Base-by-base conservation (phyloP, 768 basidiomycete species). In the Crassisporium funariophilum region DNA sequence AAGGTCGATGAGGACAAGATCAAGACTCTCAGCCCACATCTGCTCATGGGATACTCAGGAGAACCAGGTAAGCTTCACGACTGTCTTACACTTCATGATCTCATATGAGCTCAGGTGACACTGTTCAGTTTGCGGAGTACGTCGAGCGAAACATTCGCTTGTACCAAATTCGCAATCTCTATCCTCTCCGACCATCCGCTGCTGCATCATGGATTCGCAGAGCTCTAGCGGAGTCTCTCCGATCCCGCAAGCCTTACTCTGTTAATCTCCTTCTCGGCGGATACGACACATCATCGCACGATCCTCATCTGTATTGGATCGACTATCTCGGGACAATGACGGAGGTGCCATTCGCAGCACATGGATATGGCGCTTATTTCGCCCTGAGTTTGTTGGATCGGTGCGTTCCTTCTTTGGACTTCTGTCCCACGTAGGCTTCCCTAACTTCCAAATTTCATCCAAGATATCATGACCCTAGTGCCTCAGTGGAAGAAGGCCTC, bases 1-100 rank as follows among this genome's bases (percentile, higher is more conserved):
- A 97, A 98, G 75, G 65, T 78, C 27, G 93, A 97, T 69, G 90
- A 91, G 72, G 95, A 98, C 77, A 98, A 98, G 75, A 91, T 95
- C 76, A 93, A 94, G 69, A 77, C 80, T 17, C 78, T 99, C 34
- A 86, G 91, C 52, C 85, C 93, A 19, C 91, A 97, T 67, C 74
- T 98, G 24, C 79, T 95, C 62, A 95, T 99, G 93, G 85, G 93
- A 0, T 92, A 86, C 67, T 91, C 91, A 53, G 95, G 95, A 54
- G 94, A 97, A 67, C 90, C 94, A 70, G 93, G 93, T 83, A 48
- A 45, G 76, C 63, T 31, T 5, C 3, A 31, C 29, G 29, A 31
- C 29, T 10, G 27, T 29, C 13, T 29, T 13, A 11, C n/a, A 11
- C n/a, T 31, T 7, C 7, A 29, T 7, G 13, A 29, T 13, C 13